Evolutionary conservation across 305 asterid genomes (phyloP).

Genomic region (Fraxinus xanthoxyloides): DNA sequence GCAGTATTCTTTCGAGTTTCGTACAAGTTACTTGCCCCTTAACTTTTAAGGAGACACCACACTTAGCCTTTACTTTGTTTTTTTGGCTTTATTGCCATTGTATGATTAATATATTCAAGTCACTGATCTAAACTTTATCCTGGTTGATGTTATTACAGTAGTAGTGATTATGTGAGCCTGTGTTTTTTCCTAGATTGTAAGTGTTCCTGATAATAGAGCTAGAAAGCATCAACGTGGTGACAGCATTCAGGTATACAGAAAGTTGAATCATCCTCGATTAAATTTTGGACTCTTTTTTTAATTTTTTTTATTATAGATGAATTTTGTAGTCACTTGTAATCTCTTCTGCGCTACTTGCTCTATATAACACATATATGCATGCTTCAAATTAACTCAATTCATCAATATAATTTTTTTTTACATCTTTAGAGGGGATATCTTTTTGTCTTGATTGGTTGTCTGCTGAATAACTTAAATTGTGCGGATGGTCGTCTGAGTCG

Average conservation of each 20-base stretch:
- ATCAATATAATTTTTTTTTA: neutral
- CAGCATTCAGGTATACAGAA: conserved; percentile 59
- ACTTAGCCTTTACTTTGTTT: conserved; percentile 6
- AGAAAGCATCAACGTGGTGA: conserved; percentile 54
- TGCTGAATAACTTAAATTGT: neutral
- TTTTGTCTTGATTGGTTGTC: neutral
- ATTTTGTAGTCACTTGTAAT: neutral
- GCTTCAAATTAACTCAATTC: neutral
- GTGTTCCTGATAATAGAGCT: conserved; percentile 71
- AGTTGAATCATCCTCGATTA: conserved; percentile 17
- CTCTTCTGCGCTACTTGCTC: neutral
- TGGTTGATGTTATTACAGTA: conserved; percentile 12
- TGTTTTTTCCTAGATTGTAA: conserved; percentile 49
- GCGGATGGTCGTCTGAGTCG: neutral
- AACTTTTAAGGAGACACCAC: neutral
- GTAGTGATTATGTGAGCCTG: conserved; percentile 19
- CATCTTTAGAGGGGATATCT: neutral
- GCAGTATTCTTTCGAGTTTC: conserved; percentile 8
- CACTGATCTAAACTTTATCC: neutral
- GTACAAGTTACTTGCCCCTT: neutral
- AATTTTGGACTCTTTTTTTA: neutral
- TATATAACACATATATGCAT: neutral
- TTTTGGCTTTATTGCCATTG: conserved; percentile 4
- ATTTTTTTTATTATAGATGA: neutral
- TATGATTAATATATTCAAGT: neutral